A percentile compares a stretch with the other conserved stretches of the same genome.
These are phyloP conservation scores for Ophiostoma quercus DNA, from an alignment of 2,329 filamentous ascomycete genomes.

Conservation along the genomic window DNA sequence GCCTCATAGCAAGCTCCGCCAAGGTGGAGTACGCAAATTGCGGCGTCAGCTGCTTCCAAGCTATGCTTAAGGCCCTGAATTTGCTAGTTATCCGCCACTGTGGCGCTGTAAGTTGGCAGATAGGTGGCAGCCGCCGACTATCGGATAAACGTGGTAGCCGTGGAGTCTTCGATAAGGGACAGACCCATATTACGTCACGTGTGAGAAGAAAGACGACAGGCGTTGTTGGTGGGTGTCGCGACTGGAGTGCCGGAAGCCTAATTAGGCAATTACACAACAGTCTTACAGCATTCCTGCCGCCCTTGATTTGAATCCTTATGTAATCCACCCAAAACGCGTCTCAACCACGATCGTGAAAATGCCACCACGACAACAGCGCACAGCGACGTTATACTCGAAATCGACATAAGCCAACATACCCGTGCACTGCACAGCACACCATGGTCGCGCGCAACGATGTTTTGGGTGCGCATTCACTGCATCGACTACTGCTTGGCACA, in stretches of 20 bases:
- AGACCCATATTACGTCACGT: slow-evolving; percentile 1
- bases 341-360: not conserved
- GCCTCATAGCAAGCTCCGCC: slow-evolving; percentile 23
- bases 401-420: not conserved
- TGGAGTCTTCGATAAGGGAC: not conserved
- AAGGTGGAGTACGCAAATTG: slow-evolving; percentile 22
- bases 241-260: not conserved
- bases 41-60: slow-evolving; percentile 19
- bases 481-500: slow-evolving; percentile 88
- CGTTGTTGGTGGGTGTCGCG: not conserved
- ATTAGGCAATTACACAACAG: slow-evolving; percentile 14
- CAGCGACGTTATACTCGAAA: not conserved
- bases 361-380: not conserved
- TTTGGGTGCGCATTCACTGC: slow-evolving; percentile 89
- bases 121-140: not conserved
- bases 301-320: not conserved
- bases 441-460: slow-evolving; percentile 40
- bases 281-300: slow-evolving; percentile 6
- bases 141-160: slow-evolving; percentile 1
- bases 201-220: not conserved
- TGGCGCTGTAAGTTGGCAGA: not conserved
- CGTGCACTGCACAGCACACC: not conserved
- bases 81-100: not conserved
- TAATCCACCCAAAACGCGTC: not conserved
- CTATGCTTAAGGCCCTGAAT: not conserved